Evolutionary conservation across 768 basidiomycete species (phyloP).

Genomic region (Mycena leptocephala): DNA sequence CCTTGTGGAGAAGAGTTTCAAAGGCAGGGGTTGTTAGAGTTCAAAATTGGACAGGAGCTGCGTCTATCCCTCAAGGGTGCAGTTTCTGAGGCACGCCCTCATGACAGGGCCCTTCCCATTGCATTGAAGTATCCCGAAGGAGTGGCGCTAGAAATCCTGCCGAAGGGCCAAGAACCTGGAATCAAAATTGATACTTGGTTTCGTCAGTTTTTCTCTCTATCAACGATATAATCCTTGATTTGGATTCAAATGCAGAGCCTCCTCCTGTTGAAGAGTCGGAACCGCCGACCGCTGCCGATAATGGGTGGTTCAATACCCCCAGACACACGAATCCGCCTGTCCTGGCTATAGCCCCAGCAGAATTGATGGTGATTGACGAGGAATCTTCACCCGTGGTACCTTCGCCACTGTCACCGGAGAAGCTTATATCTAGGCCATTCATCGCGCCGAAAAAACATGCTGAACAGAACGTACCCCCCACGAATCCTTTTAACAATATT

Average conservation of each 20-base stretch:
- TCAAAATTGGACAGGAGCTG: slow-evolving; percentile 61
- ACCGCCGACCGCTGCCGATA: slow-evolving; percentile 26
- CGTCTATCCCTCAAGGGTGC: slow-evolving; percentile 64
- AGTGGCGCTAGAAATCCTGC: slow-evolving; percentile 55
- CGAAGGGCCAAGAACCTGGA: slow-evolving; percentile 44
- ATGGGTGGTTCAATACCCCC: slow-evolving; percentile 54
- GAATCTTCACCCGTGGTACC: neutral
- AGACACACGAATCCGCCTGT: slow-evolving; percentile 33
- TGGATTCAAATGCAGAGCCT: neutral
- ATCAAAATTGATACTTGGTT: slow-evolving; percentile 59
- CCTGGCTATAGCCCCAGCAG: slow-evolving; percentile 16
- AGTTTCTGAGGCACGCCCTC: slow-evolving; percentile 51
- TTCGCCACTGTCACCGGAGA: neutral
- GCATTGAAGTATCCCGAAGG: slow-evolving; percentile 61
- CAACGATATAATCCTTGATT: neutral
- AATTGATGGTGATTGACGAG: slow-evolving; percentile 31
- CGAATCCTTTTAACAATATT: slow-evolving; percentile 2
- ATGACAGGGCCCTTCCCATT: slow-evolving; percentile 53
- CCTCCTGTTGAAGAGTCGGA: slow-evolving; percentile 14
- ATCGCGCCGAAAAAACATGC: neutral
- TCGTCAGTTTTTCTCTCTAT: slow-evolving; percentile 45
- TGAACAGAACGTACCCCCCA: neutral
- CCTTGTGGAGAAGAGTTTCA: slow-evolving; percentile 47
- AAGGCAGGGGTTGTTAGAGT: slow-evolving; percentile 49
- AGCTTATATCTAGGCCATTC: neutral